A percentile compares a stretch with the other conserved stretches of the same genome.
phyloP scores from a whole-genome alignment of 2,329 filamentous ascomycete species.

The Torrubiella hemipterigena region DNA sequence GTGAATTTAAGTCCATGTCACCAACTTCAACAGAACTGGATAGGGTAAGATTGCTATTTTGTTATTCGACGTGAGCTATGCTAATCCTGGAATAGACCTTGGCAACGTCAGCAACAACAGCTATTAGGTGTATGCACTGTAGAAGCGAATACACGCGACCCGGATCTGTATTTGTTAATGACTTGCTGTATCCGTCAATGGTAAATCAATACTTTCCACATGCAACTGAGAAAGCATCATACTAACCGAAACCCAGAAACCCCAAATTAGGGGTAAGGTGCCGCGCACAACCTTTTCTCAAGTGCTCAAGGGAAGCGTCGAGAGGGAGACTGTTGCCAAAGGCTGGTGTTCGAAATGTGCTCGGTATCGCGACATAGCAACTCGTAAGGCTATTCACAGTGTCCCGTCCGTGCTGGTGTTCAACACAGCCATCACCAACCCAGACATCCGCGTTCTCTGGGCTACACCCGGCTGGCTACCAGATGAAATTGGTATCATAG shows the following conservation, averaged over 20 bases:
- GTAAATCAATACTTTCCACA: slow-evolving; percentile 13
- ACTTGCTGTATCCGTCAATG: slow-evolving; percentile 62
- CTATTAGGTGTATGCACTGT: slow-evolving; percentile 78
- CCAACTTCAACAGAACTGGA: slow-evolving; percentile 56
- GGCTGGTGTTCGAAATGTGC: slow-evolving; percentile 92
- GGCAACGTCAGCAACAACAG: slow-evolving; percentile 57
- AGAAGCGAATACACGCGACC: slow-evolving; percentile 73
- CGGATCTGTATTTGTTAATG: slow-evolving; percentile 70
- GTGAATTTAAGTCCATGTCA: slow-evolving; percentile 61
- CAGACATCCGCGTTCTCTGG: slow-evolving; percentile 74
- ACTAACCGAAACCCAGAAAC: slow-evolving; percentile 26
- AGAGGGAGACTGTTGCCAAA: slow-evolving; percentile 75
- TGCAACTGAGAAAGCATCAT: too few relatives aligned
- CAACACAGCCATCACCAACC: slow-evolving; percentile 63
- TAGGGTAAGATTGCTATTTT: slow-evolving; percentile 35
- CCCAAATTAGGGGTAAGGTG: slow-evolving; percentile 34
- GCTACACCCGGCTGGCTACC: slow-evolving; percentile 82
- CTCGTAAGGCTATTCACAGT: slow-evolving; percentile 70
- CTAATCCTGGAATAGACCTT: slow-evolving; percentile 32
- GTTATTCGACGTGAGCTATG: neutral
- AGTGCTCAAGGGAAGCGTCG: slow-evolving; percentile 83
- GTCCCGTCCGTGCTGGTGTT: slow-evolving; percentile 81
- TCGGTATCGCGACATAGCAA: slow-evolving; percentile 78
- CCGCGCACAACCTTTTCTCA: slow-evolving; percentile 67
- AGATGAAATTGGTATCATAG: slow-evolving; percentile 83